A percentile compares a stretch with the other conserved stretches of the same genome.
Evolutionary conservation across 1,284 basidiomycete genomes (phyloP).

Genomic region (Phenoliferia sp.): DNA sequence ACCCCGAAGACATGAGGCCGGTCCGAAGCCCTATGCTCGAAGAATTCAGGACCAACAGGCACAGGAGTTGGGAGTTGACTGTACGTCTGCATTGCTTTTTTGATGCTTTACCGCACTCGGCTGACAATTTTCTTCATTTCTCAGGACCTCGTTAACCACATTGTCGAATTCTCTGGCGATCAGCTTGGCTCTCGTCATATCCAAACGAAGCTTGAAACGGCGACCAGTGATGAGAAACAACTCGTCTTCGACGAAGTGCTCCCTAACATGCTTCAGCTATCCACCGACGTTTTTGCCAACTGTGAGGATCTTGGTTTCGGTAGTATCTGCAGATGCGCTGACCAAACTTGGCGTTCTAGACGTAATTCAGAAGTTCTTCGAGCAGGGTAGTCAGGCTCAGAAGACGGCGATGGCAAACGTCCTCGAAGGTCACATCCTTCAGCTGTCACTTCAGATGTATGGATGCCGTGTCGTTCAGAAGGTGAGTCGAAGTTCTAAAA

Average conservation of each 20-base stretch:
- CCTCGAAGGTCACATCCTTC: slow-evolving; percentile 74
- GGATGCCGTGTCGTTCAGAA: slow-evolving; percentile 62
- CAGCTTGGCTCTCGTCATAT: slow-evolving; percentile 87
- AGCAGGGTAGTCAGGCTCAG: slow-evolving; percentile 70
- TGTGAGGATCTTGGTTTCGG: slow-evolving; percentile 55
- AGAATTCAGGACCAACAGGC: slow-evolving; percentile 76
- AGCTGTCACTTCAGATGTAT: slow-evolving; percentile 87
- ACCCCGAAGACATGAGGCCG: slow-evolving; percentile 14
- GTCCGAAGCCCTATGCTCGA: slow-evolving; percentile 69
- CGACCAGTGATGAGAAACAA: slow-evolving; percentile 33
- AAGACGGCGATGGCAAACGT: slow-evolving; percentile 64
- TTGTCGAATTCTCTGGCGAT: slow-evolving; percentile 90
- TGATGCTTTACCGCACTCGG: not conserved
- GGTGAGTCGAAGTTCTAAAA: slow-evolving; percentile 27
- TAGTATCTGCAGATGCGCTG: not conserved
- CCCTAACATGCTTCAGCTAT: slow-evolving; percentile 71
- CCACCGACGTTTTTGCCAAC: slow-evolving; percentile 95
- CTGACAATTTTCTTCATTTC: too few species aligned
- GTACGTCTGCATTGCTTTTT: slow-evolving; percentile 46
- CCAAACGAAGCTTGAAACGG: slow-evolving; percentile 48
- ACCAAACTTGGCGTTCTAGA: slow-evolving; percentile 45
- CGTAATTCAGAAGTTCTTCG: slow-evolving; percentile 91
- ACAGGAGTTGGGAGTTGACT: slow-evolving; percentile 70
- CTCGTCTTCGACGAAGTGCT: slow-evolving; percentile 86
- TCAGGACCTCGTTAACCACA: slow-evolving; percentile 79